Percentiles rank a stretch among this genome's conserved stretches.
Conservation (phyloP, 176 grass and related monocot genomes). For the Hordeum vulgare region DNA sequence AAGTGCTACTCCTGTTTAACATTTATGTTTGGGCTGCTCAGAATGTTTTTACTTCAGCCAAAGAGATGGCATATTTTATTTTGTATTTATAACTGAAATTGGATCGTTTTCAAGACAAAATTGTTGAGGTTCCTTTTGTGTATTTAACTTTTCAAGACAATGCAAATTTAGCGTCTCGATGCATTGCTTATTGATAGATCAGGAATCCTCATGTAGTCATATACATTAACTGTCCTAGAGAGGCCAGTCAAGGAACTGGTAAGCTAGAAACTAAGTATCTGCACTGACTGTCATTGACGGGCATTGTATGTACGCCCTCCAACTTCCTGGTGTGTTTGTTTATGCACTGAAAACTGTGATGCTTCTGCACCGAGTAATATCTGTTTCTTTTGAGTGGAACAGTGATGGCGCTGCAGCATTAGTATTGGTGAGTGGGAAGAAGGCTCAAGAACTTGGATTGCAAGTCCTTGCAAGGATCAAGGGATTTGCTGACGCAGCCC, state of each 20-base stretch:
- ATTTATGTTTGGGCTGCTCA: background rate
- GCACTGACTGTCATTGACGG: background rate
- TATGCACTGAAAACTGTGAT: background rate
- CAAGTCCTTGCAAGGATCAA: constrained; percentile 73
- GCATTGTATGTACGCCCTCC: background rate
- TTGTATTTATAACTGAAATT: background rate
- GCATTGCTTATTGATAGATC: background rate
- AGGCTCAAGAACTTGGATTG: constrained; percentile 76
- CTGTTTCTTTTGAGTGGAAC: constrained; percentile 19
- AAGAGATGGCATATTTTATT: background rate
- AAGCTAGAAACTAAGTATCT: background rate
- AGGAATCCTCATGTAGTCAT: background rate
- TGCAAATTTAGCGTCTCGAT: background rate
- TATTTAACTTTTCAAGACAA: background rate
- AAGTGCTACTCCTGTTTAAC: background rate
- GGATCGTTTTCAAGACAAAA: background rate
- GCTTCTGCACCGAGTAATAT: background rate
- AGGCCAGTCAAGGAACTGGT: background rate
- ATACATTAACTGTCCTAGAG: background rate
- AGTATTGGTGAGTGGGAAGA: constrained; percentile 76
- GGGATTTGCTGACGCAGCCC: constrained; percentile 86
- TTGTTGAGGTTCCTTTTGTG: background rate
- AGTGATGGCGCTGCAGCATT: constrained; percentile 84
- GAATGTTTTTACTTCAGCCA: background rate
- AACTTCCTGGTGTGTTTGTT: background rate